These are phyloP conservation scores for Davidsoniella neocaledoniae DNA, from an alignment of 2,329 filamentous ascomycete genomes.

Conservation along the genomic window DNA sequence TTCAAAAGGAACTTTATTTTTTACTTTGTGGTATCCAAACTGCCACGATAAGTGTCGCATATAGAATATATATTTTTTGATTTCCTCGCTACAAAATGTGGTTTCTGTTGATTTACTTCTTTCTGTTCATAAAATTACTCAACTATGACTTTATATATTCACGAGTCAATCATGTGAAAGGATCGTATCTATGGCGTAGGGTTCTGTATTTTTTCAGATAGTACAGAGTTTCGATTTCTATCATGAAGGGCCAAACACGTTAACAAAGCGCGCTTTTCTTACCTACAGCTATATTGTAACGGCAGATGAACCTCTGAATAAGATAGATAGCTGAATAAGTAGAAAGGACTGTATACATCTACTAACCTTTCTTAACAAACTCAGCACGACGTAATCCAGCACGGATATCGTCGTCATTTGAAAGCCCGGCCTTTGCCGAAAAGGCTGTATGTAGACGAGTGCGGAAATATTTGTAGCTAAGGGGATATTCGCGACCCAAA, in stretches of 20 bases:
- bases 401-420: conserved; percentile 58
- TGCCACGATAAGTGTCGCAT: neutral
- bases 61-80: conserved; percentile 3
- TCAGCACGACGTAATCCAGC: conserved; percentile 62
- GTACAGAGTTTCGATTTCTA: conserved; percentile 89
- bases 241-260: neutral
- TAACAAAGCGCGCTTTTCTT: neutral
- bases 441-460: conserved; percentile 74
- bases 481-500: conserved; percentile 71
- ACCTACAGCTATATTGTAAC: too few species aligned
- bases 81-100: neutral
- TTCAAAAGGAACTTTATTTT: neutral
- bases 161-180: conserved; percentile 7
- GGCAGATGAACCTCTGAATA: neutral
- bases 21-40: neutral
- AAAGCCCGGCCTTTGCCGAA: conserved; percentile 51
- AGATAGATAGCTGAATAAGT: neutral
- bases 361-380: conserved; percentile 78
- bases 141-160: too few species aligned
- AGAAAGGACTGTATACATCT: too few species aligned
- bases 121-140: neutral
- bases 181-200: conserved; percentile 64
- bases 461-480: conserved; percentile 67
- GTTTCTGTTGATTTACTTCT: neutral
- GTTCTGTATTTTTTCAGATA: conserved; percentile 85